A percentile compares a stretch with the other conserved stretches of the same genome.
Evolutionary conservation across 805 yeast species (phyloP).

Genomic region (Ascoidea rubescens): DNA sequence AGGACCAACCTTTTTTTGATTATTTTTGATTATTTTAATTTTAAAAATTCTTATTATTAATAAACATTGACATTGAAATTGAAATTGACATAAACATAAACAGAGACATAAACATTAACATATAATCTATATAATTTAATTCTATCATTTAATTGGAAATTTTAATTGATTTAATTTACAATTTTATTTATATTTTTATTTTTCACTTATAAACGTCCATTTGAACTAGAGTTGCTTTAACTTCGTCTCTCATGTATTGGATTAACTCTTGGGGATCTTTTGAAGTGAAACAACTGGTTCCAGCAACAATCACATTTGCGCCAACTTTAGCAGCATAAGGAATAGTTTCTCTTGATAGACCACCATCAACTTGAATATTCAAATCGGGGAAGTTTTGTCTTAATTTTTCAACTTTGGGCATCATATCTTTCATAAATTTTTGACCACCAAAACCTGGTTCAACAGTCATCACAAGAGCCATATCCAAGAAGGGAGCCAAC

Average conservation of each 20-base stretch:
- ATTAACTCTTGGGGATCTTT: slow-evolving; percentile 68
- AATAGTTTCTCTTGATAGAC: slow-evolving; percentile 76
- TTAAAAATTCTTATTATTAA: too few species aligned
- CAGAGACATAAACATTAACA: too few species aligned
- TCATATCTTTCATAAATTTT: slow-evolving; percentile 88
- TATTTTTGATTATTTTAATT: too few species aligned
- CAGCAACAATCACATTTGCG: slow-evolving; percentile 96
- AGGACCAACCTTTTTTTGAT: slow-evolving; percentile 42
- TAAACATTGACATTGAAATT: too few species aligned
- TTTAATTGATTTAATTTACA: too few species aligned
- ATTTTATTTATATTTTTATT: too few species aligned
- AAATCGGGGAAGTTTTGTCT: slow-evolving; percentile 63
- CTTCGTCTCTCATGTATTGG: slow-evolving; percentile 48
- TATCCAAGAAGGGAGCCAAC: slow-evolving; percentile 65
- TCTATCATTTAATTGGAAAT: too few species aligned
- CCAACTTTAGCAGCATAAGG: slow-evolving; percentile 91
- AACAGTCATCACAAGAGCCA: slow-evolving; percentile 97
- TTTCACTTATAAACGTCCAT: too few species aligned
- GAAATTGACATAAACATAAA: too few species aligned
- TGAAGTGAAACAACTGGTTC: slow-evolving; percentile 86
- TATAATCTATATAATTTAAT: too few species aligned
- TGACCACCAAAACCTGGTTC: slow-evolving; percentile 99
- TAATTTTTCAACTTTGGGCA: slow-evolving; percentile 81
- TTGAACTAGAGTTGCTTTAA: slow-evolving; percentile 16
- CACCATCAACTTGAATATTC: slow-evolving; percentile 95